Base-by-base conservation (phyloP, 768 basidiomycete species). In the Lactarius sanguifluus region DNA sequence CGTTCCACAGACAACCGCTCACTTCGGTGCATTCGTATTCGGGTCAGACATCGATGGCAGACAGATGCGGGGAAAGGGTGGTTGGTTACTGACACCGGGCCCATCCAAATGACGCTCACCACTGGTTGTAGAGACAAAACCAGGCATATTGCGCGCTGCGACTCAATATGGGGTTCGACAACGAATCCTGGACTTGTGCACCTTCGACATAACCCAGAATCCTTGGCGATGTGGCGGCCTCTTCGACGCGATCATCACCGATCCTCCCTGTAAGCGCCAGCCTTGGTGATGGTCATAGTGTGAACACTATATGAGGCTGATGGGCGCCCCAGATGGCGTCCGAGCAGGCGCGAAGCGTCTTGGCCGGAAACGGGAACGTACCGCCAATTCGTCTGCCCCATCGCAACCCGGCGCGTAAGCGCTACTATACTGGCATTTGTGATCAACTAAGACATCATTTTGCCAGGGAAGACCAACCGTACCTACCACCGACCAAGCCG, bases 1-100 rank as follows among this genome's bases (percentile, higher is more conserved):
- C 54, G 34, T 25, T 3, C 16, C 40, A 13, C 73, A 95, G 92
- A 92, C 95, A 0, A 83, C 85, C 3, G 92, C 94, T 0, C 83
- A 93, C 72, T 98, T 96, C 70, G 97, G 97, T 2, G 89, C 95
- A 1, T 76, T 86, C 32, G 85, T 95, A 0, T 87, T 91, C 63
- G 97, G 96, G 20, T 95, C 93, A 20, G 97, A 98, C 75, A 98
- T 99, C 58, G 96, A 98, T 73, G 97, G 97, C 0, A 83, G 97
- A 50, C 96, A 98, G 74, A 96, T 98, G 90, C 82, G 94, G 66
- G 97, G 97, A 20, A 96, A 93, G 83, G 85, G 94, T 90, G 69
- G 61, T 5, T 43, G 32, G 61, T 50, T 38, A n/a, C 56, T 13
- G 15, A 16, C 16, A 30, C 3, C 3, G 62, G 5, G 41, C 8